phyloP scores from a whole-genome alignment of 2,329 filamentous ascomycete species.

The Fusarium brachygibbosum region DNA sequence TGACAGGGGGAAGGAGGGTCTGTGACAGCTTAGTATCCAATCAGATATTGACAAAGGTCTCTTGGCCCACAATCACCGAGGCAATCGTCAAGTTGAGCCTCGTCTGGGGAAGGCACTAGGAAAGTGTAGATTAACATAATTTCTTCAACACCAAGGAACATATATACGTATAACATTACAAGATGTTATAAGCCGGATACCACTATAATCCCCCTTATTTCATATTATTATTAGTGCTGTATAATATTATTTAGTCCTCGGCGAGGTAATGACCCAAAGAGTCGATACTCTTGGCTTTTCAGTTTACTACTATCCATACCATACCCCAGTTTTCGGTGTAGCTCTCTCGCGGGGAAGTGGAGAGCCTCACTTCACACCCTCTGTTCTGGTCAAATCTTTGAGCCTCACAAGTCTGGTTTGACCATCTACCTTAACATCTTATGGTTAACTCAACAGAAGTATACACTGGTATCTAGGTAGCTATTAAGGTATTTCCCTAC shows the following conservation, averaged over 20 bases:
- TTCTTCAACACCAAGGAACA: background rate
- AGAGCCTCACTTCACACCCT: conserved; percentile 12
- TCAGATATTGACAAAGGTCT: background rate
- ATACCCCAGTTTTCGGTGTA: conserved; percentile 19
- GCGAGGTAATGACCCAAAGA: background rate
- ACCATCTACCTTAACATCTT: background rate
- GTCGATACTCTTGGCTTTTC: background rate
- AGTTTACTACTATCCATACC: background rate
- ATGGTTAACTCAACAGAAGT: too few relatives aligned
- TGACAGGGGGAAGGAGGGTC: background rate
- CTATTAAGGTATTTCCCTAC: background rate
- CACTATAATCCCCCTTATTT: background rate
- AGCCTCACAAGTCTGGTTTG: background rate
- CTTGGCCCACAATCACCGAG: conserved; percentile 34
- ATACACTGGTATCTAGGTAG: too few relatives aligned
- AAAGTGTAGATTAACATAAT: background rate
- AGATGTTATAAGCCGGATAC: background rate
- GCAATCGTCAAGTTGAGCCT: conserved; percentile 34
- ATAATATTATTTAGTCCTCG: background rate
- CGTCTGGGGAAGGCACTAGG: conserved; percentile 26
- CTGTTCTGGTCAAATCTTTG: background rate
- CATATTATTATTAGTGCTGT: background rate
- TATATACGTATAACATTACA: background rate
- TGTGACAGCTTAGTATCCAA: conserved; percentile 1
- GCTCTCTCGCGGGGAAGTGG: conserved; percentile 32